Evolutionary conservation across 306 rosid species (phyloP), one percentile per base, ranked within the genome.

Genomic region (Trifolium fragiferum): DNA sequence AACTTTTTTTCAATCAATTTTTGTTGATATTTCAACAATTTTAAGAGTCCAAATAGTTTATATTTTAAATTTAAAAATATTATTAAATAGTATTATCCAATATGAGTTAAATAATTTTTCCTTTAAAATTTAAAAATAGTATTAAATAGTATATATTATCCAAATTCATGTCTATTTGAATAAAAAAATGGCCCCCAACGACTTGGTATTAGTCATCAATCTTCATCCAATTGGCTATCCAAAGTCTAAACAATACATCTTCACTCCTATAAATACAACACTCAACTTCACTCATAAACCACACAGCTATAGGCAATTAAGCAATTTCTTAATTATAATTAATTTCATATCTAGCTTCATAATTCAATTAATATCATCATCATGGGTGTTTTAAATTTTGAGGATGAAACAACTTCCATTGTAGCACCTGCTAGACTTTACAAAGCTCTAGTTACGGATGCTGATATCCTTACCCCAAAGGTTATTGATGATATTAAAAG

Each of bases 301-400:
- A 59, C 79, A 64, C 41, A 58, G 2, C 60, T n/a, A n/a, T 15
- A 43, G 3, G 0, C 38, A 54, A 33, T 20, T 27, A 27, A 65
- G 18, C n/a, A 15, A 11, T 13, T 27, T 65, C 27, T 41, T 18
- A 8, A 33, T 19, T 51, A 50, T 2, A 60, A 25, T 27, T 30
- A 12, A 1, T 25, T 59, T 7, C 27, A 10, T n/a, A 12, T 25
- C 60, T 21, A 63, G 18, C 40, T 43, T 8, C 57, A 38, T 30
- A 54, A 68, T 27, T 70, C 40, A n/a, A n/a, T n/a, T n/a, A 35
- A 30, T 4, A 30, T 30, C 33, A 30, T 30, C 19, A 78, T 68
- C 66, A 83, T 84, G 82, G 82, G 80, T 64, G 67, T 77, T 7
- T 41, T 54, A 10, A 84, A 66, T 27, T 80, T 54, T 66, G 64